Evolutionary conservation across 257 asterid genomes (phyloP).

Genomic region (Jacaranda mimosifolia): DNA sequence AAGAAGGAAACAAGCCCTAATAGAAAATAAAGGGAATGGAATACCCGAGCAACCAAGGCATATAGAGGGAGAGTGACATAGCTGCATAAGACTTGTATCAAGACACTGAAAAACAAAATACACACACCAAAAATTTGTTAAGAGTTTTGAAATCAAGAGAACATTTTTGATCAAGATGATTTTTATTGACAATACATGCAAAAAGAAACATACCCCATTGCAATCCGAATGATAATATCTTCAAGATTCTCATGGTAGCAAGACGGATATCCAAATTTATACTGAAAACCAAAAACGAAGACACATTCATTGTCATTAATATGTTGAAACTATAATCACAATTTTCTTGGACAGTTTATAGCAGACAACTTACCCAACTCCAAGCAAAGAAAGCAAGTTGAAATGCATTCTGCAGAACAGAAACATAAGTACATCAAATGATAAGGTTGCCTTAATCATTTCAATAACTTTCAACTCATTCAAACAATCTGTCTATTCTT

Average conservation of each 20-base stretch:
- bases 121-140: background rate
- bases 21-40: background rate
- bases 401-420: constrained; percentile 81
- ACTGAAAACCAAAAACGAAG: constrained; percentile 46
- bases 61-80: constrained; percentile 92
- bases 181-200: background rate
- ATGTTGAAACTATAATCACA: background rate
- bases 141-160: background rate
- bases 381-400: constrained; percentile 92
- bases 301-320: background rate
- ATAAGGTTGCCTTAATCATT: constrained; percentile 5
- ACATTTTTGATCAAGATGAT: background rate
- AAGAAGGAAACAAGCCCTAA: background rate
- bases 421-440: background rate
- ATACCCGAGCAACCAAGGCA: constrained; percentile 93
- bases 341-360: background rate
- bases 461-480: background rate
- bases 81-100: constrained; percentile 80
- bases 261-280: constrained; percentile 76
- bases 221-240: constrained; percentile 71
- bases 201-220: constrained; percentile 72
- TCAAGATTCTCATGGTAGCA: constrained; percentile 79
- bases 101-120: constrained; percentile 49
- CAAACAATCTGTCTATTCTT: too few species aligned
- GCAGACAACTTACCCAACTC: constrained; percentile 71